Evolutionary conservation across 2,329 filamentous ascomycete genomes (phyloP), one percentile per base, ranked within the genome.

Genomic region (Aspergillus proliferans): DNA sequence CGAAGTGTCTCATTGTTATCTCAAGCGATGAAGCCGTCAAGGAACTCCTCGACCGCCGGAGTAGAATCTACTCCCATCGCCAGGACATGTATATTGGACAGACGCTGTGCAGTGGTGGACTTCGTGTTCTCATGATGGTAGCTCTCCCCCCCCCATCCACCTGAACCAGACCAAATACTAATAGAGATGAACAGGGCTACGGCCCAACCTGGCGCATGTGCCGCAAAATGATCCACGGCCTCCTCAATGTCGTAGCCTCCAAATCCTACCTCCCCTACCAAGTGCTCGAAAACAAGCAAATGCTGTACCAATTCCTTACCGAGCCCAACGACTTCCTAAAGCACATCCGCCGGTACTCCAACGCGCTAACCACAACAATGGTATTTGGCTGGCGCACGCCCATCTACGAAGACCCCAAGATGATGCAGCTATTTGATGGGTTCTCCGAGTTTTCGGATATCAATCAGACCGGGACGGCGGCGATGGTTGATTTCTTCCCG

Each of bases 211-310:
- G 62, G 62, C 58, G 63, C 21, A 49, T 52, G 43, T 58, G 60
- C 46, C 64, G 62, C 12, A 67, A 67, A 43, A 63, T 66, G 54
- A 55, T 72, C 3, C 77, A 79, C 56, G 65, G 62, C 2, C 65
- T 77, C 1, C 71, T 80, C 24, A 77, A 79, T 52, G 60, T 76
- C 46, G 71, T 65, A 0, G 68, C 71, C 1, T 70, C 76, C 3
- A 70, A 68, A 47, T 63, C 65, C 7, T 83, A 83, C 49, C 69
- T 81, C 2, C 71, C 75, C 2, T 82, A 81, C 53, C 78, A 82
- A 53, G 71, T 76, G 43, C 67, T 82, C 2, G 79, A 82, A 58
- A 78, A 75, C 60, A 78, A 76, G 56, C 71, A 75, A 45, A 77
- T 82, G 77, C 18, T 67, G 51, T 52, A 66, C 41, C 73, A 76